A percentile compares a stretch with the other conserved stretches of the same genome.
Evolutionary conservation across 2,329 filamentous ascomycete genomes (phyloP).

Genomic region (Lachnellula subtilissima): DNA sequence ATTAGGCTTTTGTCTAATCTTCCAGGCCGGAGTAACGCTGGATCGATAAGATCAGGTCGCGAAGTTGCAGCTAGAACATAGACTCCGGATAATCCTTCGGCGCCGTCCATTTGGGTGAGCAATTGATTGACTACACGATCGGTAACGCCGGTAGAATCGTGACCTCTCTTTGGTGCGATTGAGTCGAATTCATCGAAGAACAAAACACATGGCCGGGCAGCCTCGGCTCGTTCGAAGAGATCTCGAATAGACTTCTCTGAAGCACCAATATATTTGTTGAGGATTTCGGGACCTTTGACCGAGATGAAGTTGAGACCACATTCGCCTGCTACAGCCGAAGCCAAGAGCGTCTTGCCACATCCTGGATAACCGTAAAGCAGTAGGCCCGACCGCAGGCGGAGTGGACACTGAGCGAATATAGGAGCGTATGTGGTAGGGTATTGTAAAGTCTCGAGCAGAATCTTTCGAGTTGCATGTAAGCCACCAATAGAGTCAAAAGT

Average conservation of each 20-base stretch:
- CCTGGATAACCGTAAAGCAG: constrained; percentile 93
- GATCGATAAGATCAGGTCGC: constrained; percentile 90
- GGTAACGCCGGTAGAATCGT: constrained; percentile 97
- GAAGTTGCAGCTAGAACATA: constrained; percentile 95
- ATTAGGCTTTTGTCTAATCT: constrained; percentile 89
- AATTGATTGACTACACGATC: constrained; percentile 98
- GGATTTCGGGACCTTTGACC: constrained; percentile 94
- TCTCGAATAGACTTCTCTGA: constrained; percentile 95
- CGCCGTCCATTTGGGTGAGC: constrained; percentile 97
- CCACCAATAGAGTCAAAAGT: constrained; percentile 92
- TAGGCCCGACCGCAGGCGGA: constrained; percentile 88
- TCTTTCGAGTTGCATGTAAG: constrained; percentile 76
- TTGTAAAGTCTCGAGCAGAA: constrained; percentile 89
- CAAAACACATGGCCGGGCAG: constrained; percentile 86
- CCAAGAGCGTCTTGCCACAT: constrained; percentile 92
- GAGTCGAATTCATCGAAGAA: constrained; percentile 99
- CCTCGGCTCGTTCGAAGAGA: constrained; percentile 86
- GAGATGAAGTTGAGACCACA: constrained; percentile 98
- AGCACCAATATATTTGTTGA: constrained; percentile 99
- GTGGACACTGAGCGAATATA: constrained; percentile 92
- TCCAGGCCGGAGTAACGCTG: constrained; percentile 83
- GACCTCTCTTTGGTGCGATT: constrained; percentile 93
- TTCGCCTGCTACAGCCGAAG: constrained; percentile 94
- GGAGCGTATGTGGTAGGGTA: constrained; percentile 98
- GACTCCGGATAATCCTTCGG: constrained; percentile 88